Evolutionary conservation across 441 rosid species (phyloP), one percentile per base, ranked within the genome.

Genomic region (Mallotus japonicus): DNA sequence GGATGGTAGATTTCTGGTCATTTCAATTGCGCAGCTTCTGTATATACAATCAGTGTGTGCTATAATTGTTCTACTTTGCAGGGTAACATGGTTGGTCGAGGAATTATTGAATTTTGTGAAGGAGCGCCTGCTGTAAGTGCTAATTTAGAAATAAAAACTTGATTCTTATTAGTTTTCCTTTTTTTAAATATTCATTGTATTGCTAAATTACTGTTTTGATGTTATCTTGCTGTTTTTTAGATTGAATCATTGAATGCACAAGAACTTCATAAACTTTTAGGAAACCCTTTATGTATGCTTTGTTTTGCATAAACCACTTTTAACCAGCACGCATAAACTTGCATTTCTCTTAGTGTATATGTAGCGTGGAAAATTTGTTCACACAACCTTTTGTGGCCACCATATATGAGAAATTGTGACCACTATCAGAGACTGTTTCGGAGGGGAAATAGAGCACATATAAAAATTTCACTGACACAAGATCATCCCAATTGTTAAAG

Each of bases 71-170:
- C 37, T 63, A 66, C 55, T 73, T 71, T 47, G 5, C 81, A 93
- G 87, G 97, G 97, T 71, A 82, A 71, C 81, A 60, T 91, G 88
- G 62, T 93, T 77, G 97, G 88, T 75, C 91, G 88, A 70, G 97
- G 87, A 70, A 40, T 93, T 73, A 75, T 93, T 67, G 96, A 91
- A 81, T 87, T 91, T 66, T 93, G 97, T 76, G 93, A 88, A 50
- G 97, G 89, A 69, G 96, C 83, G 15, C 98, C 97, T 37, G 81
- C 81, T 72, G 97, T 93, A 85, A 87, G 90, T 77, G 62, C 69
- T 32, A 50, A 49, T 70, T 40, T 73, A 13, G 12, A 14, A 13
- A 62, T 10, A 44, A 10, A 58, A 58, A 51, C 16, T 2, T 13
- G 3, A 15, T 8, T 66, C 8, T 1, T 67, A 51, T 17, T 37